Evolutionary conservation across 306 rosid species (phyloP).

Genomic region (Astragalus membranaceus): DNA sequence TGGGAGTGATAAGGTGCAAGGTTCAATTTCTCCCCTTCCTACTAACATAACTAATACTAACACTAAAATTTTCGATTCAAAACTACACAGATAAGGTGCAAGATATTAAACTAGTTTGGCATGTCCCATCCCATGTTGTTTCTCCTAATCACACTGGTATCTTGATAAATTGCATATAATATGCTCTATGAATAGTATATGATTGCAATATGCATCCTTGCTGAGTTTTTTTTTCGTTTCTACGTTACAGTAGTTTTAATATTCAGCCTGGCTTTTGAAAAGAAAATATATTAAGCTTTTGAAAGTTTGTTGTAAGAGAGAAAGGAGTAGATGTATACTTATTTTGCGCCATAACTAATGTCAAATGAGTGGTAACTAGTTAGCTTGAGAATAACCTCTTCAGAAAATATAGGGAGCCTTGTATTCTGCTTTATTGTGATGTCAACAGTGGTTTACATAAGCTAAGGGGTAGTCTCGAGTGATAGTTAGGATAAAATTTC

Average conservation of each 20-base stretch:
- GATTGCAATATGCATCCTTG: neutral
- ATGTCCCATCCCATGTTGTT: neutral
- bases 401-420: neutral
- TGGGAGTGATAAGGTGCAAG: no score
- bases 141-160: neutral
- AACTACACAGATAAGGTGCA: no score
- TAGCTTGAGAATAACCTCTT: neutral
- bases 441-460: neutral
- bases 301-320: neutral
- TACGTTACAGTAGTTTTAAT: neutral
- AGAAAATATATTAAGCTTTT: neutral
- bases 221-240: neutral
- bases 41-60: no score
- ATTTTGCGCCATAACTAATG: neutral
- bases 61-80: neutral
- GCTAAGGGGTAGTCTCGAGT: neutral
- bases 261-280: neutral
- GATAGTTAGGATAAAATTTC: neutral
- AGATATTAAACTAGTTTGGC: conserved; percentile 6
- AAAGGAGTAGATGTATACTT: neutral
- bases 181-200: neutral
- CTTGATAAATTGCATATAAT: neutral
- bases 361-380: neutral
- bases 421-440: neutral
- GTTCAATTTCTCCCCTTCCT: no score